A percentile compares a stretch with the other conserved stretches of the same genome.
Evolutionary conservation across 2,329 filamentous ascomycete genomes (phyloP).

Genomic region (Xylariaceae sp.): DNA sequence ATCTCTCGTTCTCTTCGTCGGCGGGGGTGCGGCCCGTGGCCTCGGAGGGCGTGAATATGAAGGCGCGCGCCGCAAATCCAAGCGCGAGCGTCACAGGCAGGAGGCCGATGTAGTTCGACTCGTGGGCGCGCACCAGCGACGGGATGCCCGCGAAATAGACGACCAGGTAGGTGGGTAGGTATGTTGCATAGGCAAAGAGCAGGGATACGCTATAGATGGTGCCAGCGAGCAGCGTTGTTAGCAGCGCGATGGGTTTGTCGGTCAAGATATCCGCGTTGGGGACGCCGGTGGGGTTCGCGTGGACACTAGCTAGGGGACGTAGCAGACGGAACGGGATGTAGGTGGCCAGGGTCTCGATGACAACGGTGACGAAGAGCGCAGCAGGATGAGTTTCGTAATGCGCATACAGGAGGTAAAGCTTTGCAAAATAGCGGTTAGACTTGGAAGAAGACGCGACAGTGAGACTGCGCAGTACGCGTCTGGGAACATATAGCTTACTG

Average conservation of each 20-base stretch:
- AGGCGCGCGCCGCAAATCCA: conserved; percentile 66
- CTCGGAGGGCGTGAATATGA: conserved; percentile 69
- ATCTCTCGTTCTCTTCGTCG: conserved; percentile 46
- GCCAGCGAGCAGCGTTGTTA: conserved; percentile 63
- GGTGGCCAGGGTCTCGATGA: conserved; percentile 63
- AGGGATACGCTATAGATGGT: conserved; percentile 71
- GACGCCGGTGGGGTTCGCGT: conserved; percentile 49
- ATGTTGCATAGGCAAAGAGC: conserved; percentile 62
- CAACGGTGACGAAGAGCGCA: conserved; percentile 56
- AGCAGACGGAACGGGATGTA: conserved; percentile 71
- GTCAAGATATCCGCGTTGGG: conserved; percentile 60
- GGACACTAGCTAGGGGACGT: conserved; percentile 59
- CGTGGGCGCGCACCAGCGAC: conserved; percentile 62
- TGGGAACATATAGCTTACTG: conserved; percentile 39
- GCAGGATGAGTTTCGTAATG: conserved; percentile 68
- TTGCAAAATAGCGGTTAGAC: conserved; percentile 5
- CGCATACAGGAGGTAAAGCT: conserved; percentile 68
- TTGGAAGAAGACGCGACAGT: not conserved
- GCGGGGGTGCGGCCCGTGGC: conserved; percentile 44
- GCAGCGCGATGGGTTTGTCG: conserved; percentile 56
- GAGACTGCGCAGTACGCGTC: not conserved
- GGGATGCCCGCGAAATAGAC: conserved; percentile 68
- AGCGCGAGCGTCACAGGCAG: conserved; percentile 54
- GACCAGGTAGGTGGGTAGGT: conserved; percentile 67
- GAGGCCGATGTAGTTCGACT: conserved; percentile 54